Evolutionary conservation across 1,284 basidiomycete species (phyloP).

Genomic region (Termitomyces sp.): DNA sequence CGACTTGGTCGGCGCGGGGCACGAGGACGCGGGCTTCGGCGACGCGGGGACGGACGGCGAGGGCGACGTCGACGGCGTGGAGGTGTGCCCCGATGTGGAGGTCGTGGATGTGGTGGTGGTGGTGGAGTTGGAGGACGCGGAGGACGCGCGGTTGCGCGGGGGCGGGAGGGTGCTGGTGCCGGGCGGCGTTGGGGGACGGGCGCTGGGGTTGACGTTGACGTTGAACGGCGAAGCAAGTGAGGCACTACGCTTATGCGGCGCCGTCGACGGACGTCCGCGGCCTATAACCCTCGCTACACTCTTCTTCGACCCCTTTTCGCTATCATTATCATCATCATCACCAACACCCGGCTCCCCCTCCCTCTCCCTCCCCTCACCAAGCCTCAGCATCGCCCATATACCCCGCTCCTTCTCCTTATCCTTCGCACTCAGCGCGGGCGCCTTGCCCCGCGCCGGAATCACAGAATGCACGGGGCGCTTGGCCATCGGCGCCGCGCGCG

Average conservation of each 20-base stretch:
- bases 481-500: background rate
- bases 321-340: background rate
- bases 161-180: constrained; percentile 1
- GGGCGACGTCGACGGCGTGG: constrained; percentile 12
- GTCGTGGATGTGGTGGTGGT: constrained; percentile 1
- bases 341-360: constrained; percentile 8
- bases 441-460: constrained; percentile 5
- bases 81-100: constrained; percentile 7
- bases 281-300: constrained; percentile 10
- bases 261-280: constrained; percentile 19
- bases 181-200: constrained; percentile 3
- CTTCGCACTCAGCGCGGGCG: background rate
- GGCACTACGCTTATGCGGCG: constrained; percentile 8
- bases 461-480: constrained; percentile 9
- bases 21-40: constrained; percentile 5
- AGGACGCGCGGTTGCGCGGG: constrained; percentile 15
- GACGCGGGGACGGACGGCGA: constrained; percentile 28
- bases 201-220: too few relatives aligned
- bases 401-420: constrained; percentile 8
- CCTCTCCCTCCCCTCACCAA: background rate
- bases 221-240: constrained; percentile 15
- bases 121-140: constrained; percentile 12
- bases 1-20: constrained; percentile 28
- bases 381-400: constrained; percentile 7
- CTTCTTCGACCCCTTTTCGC: constrained; percentile 6